Evolutionary conservation across 2,329 filamentous ascomycete genomes (phyloP), one percentile per base, ranked within the genome.

Genomic region (Leptoxyphium fumago): DNA sequence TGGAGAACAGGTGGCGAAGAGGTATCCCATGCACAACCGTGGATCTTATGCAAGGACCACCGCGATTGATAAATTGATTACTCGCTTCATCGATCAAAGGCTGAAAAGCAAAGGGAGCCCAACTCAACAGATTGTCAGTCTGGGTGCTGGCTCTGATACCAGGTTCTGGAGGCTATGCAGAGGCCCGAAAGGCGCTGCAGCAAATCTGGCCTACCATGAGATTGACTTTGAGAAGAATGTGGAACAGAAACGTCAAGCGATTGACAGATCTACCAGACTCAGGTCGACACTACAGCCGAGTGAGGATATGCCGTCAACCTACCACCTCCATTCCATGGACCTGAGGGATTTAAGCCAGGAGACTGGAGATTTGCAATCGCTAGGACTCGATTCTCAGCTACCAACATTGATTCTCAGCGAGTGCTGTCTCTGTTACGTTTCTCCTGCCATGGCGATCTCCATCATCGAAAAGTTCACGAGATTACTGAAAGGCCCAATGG

Each of bases 71-170:
- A 68, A 64, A 10, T 75, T 98, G 1, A 76, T 96, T 36, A 61
- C 75, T 42, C 69, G 68, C 7, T 96, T 96, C 55, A 68, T 96
- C 10, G 13, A 15, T 15, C 32, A 36, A 13, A 13, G 13, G 32
- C 15, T 9, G 4, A 36, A 13, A 15, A 15, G 9, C 13, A 15
- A 15, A 5, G 32, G 32, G 13, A 45, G 50, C 11, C 38, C 48
- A 14, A 45, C 43, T 30, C 58, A 57, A 39, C 91, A 98, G 60
- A 86, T 98, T 47, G 74, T 98, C 48, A 95, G 88, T 0, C 74
- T 98, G 1, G 91, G 91, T 28, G 89, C 91, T 13, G 91, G 91
- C 18, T 94, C 88, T 10, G 91, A 98, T 60, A 96, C 91, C 6
- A 77, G 91, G 13, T 82, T 80, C 47, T 87, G 95, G 57, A 79